phyloP scores from a whole-genome alignment of 805 yeast species.

The Cyberlindnera maclurae region DNA sequence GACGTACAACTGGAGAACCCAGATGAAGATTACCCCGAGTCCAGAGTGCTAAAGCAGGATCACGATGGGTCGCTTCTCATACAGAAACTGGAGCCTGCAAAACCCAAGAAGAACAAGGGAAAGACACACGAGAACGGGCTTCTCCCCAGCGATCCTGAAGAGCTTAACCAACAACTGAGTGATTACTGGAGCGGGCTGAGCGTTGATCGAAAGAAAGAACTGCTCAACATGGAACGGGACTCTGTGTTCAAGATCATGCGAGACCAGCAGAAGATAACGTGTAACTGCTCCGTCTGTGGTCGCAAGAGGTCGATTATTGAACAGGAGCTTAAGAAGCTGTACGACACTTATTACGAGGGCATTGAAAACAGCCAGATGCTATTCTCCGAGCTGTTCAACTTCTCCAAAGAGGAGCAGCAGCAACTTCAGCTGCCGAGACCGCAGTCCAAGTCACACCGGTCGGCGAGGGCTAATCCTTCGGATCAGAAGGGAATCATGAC shows the following conservation, averaged over 20 bases:
- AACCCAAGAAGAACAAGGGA: slow-evolving; percentile 25
- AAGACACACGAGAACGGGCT: slow-evolving; percentile 21
- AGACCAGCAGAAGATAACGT: slow-evolving; percentile 48
- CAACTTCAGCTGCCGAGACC: slow-evolving; percentile 1
- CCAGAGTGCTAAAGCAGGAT: slow-evolving; percentile 62
- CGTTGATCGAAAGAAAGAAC: slow-evolving; percentile 50
- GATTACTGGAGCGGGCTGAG: slow-evolving; percentile 58
- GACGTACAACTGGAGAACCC: slow-evolving; percentile 40
- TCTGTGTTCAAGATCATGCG: slow-evolving; percentile 60
- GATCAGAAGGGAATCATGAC: slow-evolving; percentile 39
- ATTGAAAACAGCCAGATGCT: slow-evolving; percentile 10
- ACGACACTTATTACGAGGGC: slow-evolving; percentile 54
- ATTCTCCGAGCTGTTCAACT: slow-evolving; percentile 12
- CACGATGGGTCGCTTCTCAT: slow-evolving; percentile 75
- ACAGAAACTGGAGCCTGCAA: slow-evolving; percentile 33
- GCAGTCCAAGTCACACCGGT: neutral
- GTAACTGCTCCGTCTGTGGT: slow-evolving; percentile 76
- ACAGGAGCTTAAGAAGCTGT: slow-evolving; percentile 67
- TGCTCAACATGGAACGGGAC: slow-evolving; percentile 61
- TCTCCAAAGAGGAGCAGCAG: slow-evolving; percentile 4
- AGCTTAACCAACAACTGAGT: slow-evolving; percentile 23
- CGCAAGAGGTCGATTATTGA: slow-evolving; percentile 65
- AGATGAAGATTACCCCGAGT: slow-evolving; percentile 60
- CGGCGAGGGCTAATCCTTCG: slow-evolving; percentile 4
- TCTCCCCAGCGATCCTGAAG: slow-evolving; percentile 14